Percentiles rank a stretch among this genome's conserved stretches.
phyloP scores from a whole-genome alignment of 1,139 yeast genomes.

The Candida sanyaensis region DNA sequence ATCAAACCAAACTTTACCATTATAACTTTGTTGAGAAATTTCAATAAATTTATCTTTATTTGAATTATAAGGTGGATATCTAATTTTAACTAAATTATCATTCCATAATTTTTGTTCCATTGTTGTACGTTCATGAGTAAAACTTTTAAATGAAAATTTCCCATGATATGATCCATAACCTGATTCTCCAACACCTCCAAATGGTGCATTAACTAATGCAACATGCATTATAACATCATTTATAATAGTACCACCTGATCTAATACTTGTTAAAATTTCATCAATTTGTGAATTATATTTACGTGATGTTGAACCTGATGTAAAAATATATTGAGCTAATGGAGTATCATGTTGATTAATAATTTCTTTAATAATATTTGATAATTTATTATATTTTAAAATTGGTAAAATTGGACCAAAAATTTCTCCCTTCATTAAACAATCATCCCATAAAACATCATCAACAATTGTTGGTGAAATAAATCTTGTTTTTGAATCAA shows the following conservation, averaged over 20 bases:
- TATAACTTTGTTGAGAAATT: slow-evolving; percentile 27
- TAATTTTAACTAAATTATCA: slow-evolving; percentile 55
- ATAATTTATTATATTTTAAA: slow-evolving; percentile 52
- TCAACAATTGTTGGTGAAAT: slow-evolving; percentile 76
- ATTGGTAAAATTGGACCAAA: slow-evolving; percentile 90
- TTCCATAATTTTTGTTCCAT: slow-evolving; percentile 69
- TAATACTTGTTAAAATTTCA: slow-evolving; percentile 50
- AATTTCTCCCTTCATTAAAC: slow-evolving; percentile 73
- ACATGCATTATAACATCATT: slow-evolving; percentile 79
- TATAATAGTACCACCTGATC: slow-evolving; percentile 75
- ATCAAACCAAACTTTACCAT: slow-evolving; percentile 38
- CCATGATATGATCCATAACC: slow-evolving; percentile 89
- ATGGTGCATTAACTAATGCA: slow-evolving; percentile 72
- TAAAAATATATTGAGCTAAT: slow-evolving; percentile 76
- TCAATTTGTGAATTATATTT: slow-evolving; percentile 50
- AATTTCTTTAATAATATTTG: slow-evolving; percentile 50
- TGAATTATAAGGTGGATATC: slow-evolving; percentile 68
- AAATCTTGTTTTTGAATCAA: slow-evolving; percentile 46
- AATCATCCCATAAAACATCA: slow-evolving; percentile 63
- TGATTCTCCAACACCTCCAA: slow-evolving; percentile 88
- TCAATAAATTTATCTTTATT: slow-evolving; percentile 32
- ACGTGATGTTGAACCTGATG: slow-evolving; percentile 41
- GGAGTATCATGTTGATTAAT: slow-evolving; percentile 74
- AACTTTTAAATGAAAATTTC: slow-evolving; percentile 64
- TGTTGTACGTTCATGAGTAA: slow-evolving; percentile 75